These are phyloP conservation scores for Arctium lappa DNA, from an alignment of 129 eudicot species.

Conservation along the genomic window DNA sequence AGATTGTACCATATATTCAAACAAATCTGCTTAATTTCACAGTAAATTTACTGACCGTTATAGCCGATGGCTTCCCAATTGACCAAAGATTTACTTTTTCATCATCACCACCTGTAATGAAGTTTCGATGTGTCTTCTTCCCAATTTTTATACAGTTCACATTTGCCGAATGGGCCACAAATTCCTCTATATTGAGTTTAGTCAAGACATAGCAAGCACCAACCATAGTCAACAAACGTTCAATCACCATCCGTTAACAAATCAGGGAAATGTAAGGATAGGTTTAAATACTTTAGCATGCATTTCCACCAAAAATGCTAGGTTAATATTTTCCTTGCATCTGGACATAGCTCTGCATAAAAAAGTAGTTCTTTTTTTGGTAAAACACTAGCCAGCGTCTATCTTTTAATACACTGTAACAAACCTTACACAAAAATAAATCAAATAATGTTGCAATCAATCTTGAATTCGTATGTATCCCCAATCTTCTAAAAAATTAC, in stretches of 20 bases:
- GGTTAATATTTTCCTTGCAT: neutral
- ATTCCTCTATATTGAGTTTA: constrained; percentile 67
- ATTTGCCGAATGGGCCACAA: constrained; percentile 88
- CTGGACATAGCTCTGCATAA: neutral
- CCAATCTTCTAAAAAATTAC: constrained; percentile 15
- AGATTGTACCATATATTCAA: neutral
- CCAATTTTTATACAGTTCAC: constrained; percentile 84
- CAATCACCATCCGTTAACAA: constrained; percentile 4
- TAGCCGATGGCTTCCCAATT: constrained; percentile 73
- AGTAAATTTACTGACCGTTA: constrained; percentile 51
- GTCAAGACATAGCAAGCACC: constrained; percentile 46
- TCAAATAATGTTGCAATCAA: constrained; percentile 9
- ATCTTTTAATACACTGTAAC: neutral
- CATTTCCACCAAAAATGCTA: neutral
- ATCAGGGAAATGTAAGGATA: neutral
- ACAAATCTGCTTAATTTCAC: neutral
- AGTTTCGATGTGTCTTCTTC: constrained; percentile 67
- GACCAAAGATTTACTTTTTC: constrained; percentile 87
- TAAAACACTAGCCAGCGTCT: neutral
- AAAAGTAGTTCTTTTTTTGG: neutral
- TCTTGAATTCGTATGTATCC: neutral
- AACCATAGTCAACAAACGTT: constrained; percentile 3
- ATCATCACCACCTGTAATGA: constrained; percentile 93
- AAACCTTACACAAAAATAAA: neutral
- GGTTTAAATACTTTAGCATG: neutral